A percentile compares a stretch with the other conserved stretches of the same genome.
Evolutionary conservation across 495 filamentous ascomycete species (phyloP).

Genomic region (Cercophora samala): DNA sequence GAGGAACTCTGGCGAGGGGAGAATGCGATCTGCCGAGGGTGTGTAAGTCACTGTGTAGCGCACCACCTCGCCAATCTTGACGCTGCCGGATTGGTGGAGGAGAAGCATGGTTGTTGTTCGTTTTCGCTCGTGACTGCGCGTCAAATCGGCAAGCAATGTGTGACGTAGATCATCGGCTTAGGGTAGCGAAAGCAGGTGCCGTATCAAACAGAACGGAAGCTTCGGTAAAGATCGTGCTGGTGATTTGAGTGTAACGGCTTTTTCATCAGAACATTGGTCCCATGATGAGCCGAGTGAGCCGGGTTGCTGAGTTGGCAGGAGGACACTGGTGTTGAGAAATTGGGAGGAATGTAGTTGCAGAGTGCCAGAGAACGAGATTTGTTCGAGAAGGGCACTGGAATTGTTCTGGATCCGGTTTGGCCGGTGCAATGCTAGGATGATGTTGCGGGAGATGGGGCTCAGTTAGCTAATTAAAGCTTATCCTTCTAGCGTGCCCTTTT

Average conservation of each 20-base stretch:
- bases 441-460: not conserved
- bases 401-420: not conserved
- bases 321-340: not conserved
- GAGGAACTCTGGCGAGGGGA: conserved; percentile 73
- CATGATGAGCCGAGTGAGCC: not conserved
- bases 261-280: not conserved
- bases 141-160: not conserved
- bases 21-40: conserved; percentile 79
- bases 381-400: not conserved
- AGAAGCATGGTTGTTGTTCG: conserved; percentile 68
- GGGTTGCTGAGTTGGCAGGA: not conserved
- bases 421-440: not conserved
- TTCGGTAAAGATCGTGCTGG: not conserved
- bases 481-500: not conserved
- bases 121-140: not conserved
- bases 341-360: not conserved
- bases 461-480: not conserved
- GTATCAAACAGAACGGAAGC: not conserved
- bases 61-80: conserved; percentile 89
- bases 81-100: conserved; percentile 79
- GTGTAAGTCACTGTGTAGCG: conserved; percentile 92
- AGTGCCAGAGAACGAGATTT: not conserved
- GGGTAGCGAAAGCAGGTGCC: no score
- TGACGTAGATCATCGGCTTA: not conserved
- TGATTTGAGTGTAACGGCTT: not conserved